phyloP scores from a whole-genome alignment of 1,139 yeast genomes.

The Zygoascus hellenicus region DNA sequence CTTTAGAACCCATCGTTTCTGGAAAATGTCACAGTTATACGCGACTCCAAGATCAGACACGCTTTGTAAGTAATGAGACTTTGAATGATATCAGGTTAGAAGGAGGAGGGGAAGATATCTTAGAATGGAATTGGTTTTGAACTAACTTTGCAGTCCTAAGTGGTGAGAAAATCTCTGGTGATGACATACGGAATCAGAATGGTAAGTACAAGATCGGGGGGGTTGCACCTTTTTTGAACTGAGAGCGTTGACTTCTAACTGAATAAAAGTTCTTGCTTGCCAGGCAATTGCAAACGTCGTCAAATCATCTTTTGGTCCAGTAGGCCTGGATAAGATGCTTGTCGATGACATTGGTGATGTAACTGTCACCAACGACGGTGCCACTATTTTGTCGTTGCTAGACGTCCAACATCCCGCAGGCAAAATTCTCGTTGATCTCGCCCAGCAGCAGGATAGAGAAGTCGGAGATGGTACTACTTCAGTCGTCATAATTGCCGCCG shows the following conservation, averaged over 20 bases:
- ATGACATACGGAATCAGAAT: constrained; percentile 93
- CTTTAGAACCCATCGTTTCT: neutral
- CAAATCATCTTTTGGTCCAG: constrained; percentile 95
- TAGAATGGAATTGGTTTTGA: constrained; percentile 4
- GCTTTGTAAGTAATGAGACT: constrained; percentile 44
- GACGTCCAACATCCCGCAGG: constrained; percentile 99
- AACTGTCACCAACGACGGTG: constrained; percentile 98
- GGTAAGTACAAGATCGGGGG: constrained; percentile 33
- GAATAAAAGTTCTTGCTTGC: constrained; percentile 67
- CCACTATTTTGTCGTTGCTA: constrained; percentile 81
- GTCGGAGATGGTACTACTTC: constrained; percentile 94
- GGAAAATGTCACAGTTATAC: constrained; percentile 48
- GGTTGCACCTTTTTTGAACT: neutral
- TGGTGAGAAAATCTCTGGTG: constrained; percentile 94
- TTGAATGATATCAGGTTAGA: no score
- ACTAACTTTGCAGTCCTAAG: constrained; percentile 52
- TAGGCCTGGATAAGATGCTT: constrained; percentile 95
- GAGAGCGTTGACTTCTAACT: constrained; percentile 1
- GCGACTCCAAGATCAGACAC: constrained; percentile 84
- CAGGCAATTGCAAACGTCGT: constrained; percentile 97
- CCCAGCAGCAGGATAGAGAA: constrained; percentile 98
- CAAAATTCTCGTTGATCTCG: constrained; percentile 90
- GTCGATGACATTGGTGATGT: constrained; percentile 99
- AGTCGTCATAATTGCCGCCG: constrained; percentile 95
- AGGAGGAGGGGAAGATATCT: no score